Percentiles rank a stretch among this genome's conserved stretches.
phyloP scores from a whole-genome alignment of 768 basidiomycete genomes.

The Coprinopsis strossmayeri region DNA sequence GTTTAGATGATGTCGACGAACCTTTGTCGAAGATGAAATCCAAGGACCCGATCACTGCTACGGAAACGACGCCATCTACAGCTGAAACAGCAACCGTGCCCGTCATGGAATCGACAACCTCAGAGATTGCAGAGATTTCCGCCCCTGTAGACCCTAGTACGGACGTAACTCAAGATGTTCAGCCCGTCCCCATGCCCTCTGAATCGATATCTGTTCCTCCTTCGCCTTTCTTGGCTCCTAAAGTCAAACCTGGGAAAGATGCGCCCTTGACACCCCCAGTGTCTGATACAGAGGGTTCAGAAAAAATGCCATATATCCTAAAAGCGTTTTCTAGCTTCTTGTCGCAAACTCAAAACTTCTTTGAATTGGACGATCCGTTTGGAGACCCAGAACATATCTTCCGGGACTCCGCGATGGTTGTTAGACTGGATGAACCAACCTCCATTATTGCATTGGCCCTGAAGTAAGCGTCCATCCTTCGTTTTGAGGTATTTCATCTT shows the following conservation, averaged over 20 bases:
- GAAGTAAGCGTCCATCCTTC: slow-evolving; percentile 46
- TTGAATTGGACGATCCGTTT: slow-evolving; percentile 61
- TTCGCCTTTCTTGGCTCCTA: slow-evolving; percentile 48
- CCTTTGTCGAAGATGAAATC: slow-evolving; percentile 15
- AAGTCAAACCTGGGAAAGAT: slow-evolving; percentile 28
- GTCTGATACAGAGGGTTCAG: slow-evolving; percentile 49
- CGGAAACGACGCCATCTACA: neutral
- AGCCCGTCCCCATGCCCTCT: slow-evolving; percentile 12
- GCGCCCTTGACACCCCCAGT: slow-evolving; percentile 38
- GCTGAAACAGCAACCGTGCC: slow-evolving; percentile 1
- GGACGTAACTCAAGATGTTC: too few species aligned
- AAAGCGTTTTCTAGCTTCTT: slow-evolving; percentile 78
- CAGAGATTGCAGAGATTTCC: neutral
- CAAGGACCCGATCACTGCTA: slow-evolving; percentile 3
- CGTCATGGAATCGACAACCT: neutral
- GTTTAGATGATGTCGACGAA: slow-evolving; percentile 35
- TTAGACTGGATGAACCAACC: slow-evolving; percentile 94
- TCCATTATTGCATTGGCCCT: slow-evolving; percentile 95
- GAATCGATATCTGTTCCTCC: slow-evolving; percentile 44
- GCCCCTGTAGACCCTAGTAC: neutral
- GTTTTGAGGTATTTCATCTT: slow-evolving; percentile 2
- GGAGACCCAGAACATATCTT: slow-evolving; percentile 90
- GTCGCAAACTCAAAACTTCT: slow-evolving; percentile 55
- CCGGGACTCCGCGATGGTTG: slow-evolving; percentile 89
- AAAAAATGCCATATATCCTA: slow-evolving; percentile 65